phyloP scores from a whole-genome alignment of 2,329 filamentous ascomycete genomes.

The Huntiella omanensis region DNA sequence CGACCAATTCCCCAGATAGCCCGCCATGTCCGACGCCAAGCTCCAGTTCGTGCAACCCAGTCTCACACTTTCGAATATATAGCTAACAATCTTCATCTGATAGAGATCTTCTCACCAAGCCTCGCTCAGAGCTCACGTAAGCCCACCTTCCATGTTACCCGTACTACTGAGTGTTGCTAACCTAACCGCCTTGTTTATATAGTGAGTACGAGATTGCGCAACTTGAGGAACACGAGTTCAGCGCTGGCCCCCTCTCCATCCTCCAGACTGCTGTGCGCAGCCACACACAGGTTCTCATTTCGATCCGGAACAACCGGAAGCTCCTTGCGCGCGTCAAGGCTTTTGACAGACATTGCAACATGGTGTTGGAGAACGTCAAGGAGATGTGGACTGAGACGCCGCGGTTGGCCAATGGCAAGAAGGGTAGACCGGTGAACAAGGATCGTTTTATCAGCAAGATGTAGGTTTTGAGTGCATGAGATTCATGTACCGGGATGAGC shows the following conservation, averaged over 20 bases:
- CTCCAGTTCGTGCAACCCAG: conserved; percentile 36
- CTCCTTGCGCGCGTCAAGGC: conserved; percentile 93
- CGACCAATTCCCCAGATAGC: conserved; percentile 8
- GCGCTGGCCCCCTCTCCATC: conserved; percentile 50
- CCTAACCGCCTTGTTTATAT: conserved; percentile 6
- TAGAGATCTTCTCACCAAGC: conserved; percentile 78
- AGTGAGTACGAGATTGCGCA: conserved; percentile 85
- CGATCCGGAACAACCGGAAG: conserved; percentile 96
- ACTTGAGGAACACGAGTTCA: conserved; percentile 38
- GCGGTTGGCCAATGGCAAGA: conserved; percentile 63
- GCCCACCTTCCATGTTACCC: conserved; percentile 15
- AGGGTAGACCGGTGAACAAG: conserved; percentile 85
- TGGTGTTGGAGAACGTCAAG: conserved; percentile 84
- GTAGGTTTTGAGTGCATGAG: conserved; percentile 29
- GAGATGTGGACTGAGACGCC: conserved; percentile 99
- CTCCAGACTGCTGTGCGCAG: conserved; percentile 91
- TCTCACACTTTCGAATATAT: conserved; percentile 16
- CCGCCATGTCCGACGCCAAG: conserved; percentile 45
- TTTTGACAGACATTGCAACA: conserved; percentile 97
- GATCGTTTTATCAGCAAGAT: conserved; percentile 97
- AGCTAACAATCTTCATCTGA: conserved; percentile 2
- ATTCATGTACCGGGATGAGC: background rate
- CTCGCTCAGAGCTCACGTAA: conserved; percentile 79
- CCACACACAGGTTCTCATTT: conserved; percentile 91
- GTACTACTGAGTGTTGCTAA: background rate